These are phyloP conservation scores for Exophiala viscosa DNA, from an alignment of 2,329 filamentous ascomycete genomes.

Conservation along the genomic window DNA sequence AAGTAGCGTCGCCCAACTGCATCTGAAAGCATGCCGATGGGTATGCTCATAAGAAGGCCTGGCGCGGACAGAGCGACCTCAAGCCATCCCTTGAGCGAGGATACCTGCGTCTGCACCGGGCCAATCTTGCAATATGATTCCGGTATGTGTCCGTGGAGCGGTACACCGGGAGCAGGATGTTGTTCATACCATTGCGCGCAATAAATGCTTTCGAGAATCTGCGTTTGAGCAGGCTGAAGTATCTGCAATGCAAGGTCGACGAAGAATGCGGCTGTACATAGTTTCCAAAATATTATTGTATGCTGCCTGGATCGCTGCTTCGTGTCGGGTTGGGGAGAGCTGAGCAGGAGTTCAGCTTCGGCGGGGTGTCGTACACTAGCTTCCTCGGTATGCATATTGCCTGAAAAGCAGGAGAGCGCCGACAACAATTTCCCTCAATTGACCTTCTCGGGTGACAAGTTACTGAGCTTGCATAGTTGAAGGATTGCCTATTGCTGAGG, in stretches of 20 bases:
- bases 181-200: conserved; percentile 45
- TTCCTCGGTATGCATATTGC: too few relatives aligned
- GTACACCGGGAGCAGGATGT: conserved; percentile 43
- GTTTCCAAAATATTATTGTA: not conserved
- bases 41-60: conserved; percentile 47
- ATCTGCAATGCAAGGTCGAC: conserved; percentile 47
- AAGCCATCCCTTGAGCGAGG: conserved; percentile 49
- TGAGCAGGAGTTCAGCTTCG: not conserved
- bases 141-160: conserved; percentile 39
- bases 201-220: conserved; percentile 49
- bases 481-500: too few relatives aligned
- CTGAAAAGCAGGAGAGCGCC: too few relatives aligned
- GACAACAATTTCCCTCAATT: too few relatives aligned
- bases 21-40: conserved; percentile 50
- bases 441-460: too few relatives aligned
- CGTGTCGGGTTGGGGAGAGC: not conserved
- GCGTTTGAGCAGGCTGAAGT: conserved; percentile 43
- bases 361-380: too few relatives aligned
- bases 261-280: conserved; percentile 42
- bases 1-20: conserved; percentile 46
- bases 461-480: too few relatives aligned
- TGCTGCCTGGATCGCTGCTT: not conserved
- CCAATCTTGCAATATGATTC: conserved; percentile 51
- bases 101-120: conserved; percentile 47
- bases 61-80: conserved; percentile 46